Evolutionary conservation across 1,139 yeast species (phyloP), one percentile per base, ranked within the genome.

Genomic region (Pichia sp.): DNA sequence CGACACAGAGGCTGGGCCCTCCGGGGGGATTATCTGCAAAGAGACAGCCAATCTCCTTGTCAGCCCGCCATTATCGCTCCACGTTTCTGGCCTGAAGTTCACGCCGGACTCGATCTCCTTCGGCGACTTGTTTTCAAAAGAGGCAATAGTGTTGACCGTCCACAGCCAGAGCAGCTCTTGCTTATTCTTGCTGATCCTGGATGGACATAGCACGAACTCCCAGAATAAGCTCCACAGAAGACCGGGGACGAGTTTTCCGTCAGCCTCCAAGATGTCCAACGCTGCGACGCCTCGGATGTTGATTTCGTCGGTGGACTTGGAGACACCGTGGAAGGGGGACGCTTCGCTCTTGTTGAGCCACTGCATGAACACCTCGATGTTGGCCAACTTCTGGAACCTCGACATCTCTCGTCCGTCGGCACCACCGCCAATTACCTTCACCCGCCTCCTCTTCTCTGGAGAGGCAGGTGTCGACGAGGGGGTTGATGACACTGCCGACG

Each of bases 231-330:
- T 51, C 92, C 92, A 85, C 10, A 85, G 68, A 47, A 85, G 71
- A 1, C 90, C 90, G 59, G 85, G 68, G n/a, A 81, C 79, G 49
- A 84, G 69, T 64, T 85, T 85, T 52, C 75, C 67, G 63, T 85
- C 81, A 1, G 87, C 87, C 50, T 83, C 88, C 29, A 79, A 75
- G 26, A 85, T 77, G 67, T 84, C 86, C 52, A 83, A 87, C 15
- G 89, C 82, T 30, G 87, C 84, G 49, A 85, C 81, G 61, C 80
- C 55, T n/a, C 40, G 30, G 4, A 52, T 45, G 10, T 50, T 46
- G 19, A 44, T 45, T 8, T 50, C 52, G 26, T 42, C 45, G 8
- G 26, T 45, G n/a, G 45, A 31, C 29, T 31, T 32, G 23, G 52
- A 45, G 16, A 38, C 40, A 30, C 47, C 50, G 38, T 45, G 31